Base-by-base conservation (phyloP, 805 yeast genomes). In the Metschnikowia santaceciliae region DNA sequence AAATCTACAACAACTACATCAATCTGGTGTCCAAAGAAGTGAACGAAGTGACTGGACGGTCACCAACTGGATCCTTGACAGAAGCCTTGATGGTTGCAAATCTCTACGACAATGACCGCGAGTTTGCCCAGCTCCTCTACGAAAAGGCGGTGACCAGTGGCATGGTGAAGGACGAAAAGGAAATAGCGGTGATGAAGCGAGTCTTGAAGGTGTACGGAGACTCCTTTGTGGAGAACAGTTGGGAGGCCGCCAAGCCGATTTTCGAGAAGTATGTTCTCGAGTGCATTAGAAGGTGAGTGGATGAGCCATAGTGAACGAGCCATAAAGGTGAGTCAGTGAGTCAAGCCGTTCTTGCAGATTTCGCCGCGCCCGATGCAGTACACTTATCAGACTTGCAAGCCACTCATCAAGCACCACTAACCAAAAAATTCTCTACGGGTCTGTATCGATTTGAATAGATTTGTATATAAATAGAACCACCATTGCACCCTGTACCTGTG, bases 131-230 rank as follows among this genome's bases (percentile, higher is more conserved):
- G 48, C 73, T 79, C 40, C 61, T 80, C 11, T 68, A 72, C 53
- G 82, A 80, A 40, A 79, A 78, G 55, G 78, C 81, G 0, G 57
- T 69, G 0, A 67, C 64, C 35, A 74, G 71, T 48, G 67, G 53
- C 4, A 51, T 67, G 11, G 38, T 80, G 2, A 57, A 58, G 14
- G 74, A 78, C 33, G 78, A 74, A 30, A 56, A 58, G 2, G 81
- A 79, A 32, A 61, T 69, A 4, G 68, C 68, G 15, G 58, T 59
- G n/a, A 60, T 80, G 7, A 80, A 78, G 56, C 66, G 61, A 8
- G 55, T 70, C 7, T 70, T 81, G 55, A 74, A 77, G 54, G 67
- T 64, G 0, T 82, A 78, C 58, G 84, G 86, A 8, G 82, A 78
- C n/a, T 71, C 78, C 2, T 72, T 62, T 56, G 63, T 64, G 2